phyloP scores from a whole-genome alignment of 2,329 filamentous ascomycete species.

The Colletotrichum acutatum region DNA sequence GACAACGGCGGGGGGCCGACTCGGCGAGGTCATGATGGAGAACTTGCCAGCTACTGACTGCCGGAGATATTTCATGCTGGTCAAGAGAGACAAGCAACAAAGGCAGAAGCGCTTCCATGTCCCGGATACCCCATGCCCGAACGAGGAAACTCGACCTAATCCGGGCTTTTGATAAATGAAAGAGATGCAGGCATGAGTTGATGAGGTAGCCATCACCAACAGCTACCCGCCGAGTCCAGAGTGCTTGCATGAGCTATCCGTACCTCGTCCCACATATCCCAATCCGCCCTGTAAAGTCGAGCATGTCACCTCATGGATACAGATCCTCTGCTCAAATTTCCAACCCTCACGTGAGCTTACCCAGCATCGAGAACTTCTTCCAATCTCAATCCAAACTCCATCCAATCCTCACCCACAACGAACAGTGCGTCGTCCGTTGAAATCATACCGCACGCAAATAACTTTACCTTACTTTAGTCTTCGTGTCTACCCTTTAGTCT shows the following conservation, averaged over 20 bases:
- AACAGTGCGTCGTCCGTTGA: not conserved
- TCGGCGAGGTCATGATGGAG: not conserved
- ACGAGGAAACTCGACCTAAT: not conserved
- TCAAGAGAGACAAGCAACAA: not conserved
- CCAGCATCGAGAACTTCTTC: not conserved
- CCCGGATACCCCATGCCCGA: not conserved
- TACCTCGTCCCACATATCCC: not conserved
- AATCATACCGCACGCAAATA: not conserved
- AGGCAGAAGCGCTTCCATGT: not conserved
- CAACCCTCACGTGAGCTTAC: not conserved
- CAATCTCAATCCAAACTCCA: not conserved
- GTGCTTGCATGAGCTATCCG: not conserved
- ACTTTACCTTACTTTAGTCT: not conserved
- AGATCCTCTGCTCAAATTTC: too few species aligned
- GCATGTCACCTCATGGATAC: too few species aligned
- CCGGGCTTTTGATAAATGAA: too few species aligned
- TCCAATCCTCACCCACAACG: not conserved
- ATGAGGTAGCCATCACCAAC: not conserved
- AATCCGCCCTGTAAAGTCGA: not conserved
- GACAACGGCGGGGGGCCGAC: too few species aligned
- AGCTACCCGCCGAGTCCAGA: not conserved
- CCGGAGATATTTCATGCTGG: not conserved
- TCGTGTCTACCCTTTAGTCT: not conserved
- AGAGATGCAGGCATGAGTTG: too few species aligned
- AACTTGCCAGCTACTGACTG: not conserved